Percentiles rank a stretch among this genome's conserved stretches.
Evolutionary conservation across 1,139 yeast species (phyloP).

Genomic region (Pichia sp.): DNA sequence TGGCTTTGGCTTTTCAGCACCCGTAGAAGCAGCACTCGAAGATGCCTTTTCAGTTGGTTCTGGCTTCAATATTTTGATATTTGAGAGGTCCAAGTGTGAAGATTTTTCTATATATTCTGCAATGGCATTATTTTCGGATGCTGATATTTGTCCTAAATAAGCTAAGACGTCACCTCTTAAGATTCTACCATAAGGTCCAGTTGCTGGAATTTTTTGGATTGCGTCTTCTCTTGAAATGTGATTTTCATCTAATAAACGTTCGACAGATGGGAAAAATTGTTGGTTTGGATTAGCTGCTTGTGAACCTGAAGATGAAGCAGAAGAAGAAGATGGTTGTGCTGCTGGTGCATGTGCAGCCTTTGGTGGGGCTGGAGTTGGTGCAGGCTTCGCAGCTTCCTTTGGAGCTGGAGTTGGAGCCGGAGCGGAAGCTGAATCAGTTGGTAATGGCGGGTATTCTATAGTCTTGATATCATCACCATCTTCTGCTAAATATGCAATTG

Average conservation of each 20-base stretch:
- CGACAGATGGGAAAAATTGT: slow-evolving; percentile 79
- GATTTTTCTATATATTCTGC: slow-evolving; percentile 56
- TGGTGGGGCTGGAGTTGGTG: slow-evolving; percentile 13
- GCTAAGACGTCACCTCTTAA: slow-evolving; percentile 92
- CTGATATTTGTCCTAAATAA: slow-evolving; percentile 67
- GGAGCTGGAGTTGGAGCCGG: slow-evolving; percentile 26
- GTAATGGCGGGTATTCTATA: slow-evolving; percentile 53
- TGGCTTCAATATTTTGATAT: slow-evolving; percentile 50
- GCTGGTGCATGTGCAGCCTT: slow-evolving; percentile 21
- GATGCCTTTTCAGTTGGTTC: slow-evolving; percentile 30
- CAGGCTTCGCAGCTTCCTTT: neutral
- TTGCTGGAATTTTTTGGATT: slow-evolving; percentile 64
- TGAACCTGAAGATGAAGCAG: neutral
- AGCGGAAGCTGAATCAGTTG: slow-evolving; percentile 24
- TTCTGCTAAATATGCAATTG: slow-evolving; percentile 89
- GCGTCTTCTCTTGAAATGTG: slow-evolving; percentile 70
- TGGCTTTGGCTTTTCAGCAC: slow-evolving; percentile 11
- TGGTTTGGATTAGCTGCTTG: slow-evolving; percentile 57
- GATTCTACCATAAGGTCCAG: slow-evolving; percentile 88
- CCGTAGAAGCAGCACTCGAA: neutral
- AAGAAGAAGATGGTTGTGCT: slow-evolving; percentile 19
- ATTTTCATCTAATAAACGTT: slow-evolving; percentile 58
- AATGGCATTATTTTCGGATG: slow-evolving; percentile 50
- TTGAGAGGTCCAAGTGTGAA: slow-evolving; percentile 73
- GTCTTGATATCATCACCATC: slow-evolving; percentile 75